Evolutionary conservation across 306 rosid species (phyloP).

Genomic region (Sphenostylis stenocarpa): DNA sequence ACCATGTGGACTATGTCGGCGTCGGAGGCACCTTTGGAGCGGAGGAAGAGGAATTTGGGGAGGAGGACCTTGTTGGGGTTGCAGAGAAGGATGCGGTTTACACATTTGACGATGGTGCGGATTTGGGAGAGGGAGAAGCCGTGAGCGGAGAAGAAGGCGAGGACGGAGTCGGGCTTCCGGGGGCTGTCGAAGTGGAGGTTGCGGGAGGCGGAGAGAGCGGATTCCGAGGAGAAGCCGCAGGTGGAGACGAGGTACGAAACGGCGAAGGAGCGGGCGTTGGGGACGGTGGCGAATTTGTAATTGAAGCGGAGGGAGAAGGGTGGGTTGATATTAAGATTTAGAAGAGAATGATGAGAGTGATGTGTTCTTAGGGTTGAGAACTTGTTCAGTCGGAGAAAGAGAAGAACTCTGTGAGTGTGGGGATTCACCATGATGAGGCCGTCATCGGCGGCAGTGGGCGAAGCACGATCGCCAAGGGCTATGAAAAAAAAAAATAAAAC

Average conservation of each 20-base stretch:
- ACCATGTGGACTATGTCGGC: constrained; percentile 14
- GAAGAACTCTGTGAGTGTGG: not conserved
- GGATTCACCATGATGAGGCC: no score
- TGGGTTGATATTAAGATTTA: not conserved
- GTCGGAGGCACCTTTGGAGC: constrained; percentile 33
- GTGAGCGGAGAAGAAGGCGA: not conserved
- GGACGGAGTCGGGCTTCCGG: not conserved
- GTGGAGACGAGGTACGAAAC: constrained; percentile 42
- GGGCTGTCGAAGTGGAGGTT: not conserved
- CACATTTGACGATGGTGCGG: not conserved
- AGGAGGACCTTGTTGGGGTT: not conserved
- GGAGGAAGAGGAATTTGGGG: constrained; percentile 33
- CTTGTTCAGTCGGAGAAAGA: not conserved
- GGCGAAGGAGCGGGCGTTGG: constrained; percentile 1
- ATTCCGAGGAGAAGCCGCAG: constrained; percentile 36
- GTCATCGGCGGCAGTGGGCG: no score
- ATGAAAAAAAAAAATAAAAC: no score
- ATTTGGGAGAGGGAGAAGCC: constrained; percentile 11
- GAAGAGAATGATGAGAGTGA: not conserved
- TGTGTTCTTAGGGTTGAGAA: not conserved
- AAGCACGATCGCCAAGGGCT: no score
- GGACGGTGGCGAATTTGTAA: not conserved
- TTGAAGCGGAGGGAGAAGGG: not conserved
- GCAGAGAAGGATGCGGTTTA: not conserved
- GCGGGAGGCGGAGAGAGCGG: not conserved